These are phyloP conservation scores for Ophiosphaerella herpotricha DNA, from an alignment of 2,329 filamentous ascomycete genomes.

Conservation along the genomic window DNA sequence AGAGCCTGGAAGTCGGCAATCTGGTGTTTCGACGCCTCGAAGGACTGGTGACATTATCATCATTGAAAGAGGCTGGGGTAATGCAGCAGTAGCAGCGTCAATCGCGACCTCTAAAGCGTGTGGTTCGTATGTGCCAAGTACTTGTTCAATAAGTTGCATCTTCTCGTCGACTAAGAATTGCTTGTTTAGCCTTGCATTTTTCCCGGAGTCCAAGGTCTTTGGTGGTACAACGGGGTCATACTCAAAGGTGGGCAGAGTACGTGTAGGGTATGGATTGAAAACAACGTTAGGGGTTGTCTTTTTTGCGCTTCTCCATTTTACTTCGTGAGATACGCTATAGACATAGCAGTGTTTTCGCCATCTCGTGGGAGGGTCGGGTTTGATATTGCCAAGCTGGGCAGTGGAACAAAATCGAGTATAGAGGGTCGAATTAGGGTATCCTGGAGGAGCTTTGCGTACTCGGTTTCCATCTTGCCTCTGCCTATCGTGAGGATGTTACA, in stretches of 20 bases:
- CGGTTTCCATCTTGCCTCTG: conserved; percentile 2
- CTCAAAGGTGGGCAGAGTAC: background rate
- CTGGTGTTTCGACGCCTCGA: no score
- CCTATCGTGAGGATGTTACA: conserved; percentile 10
- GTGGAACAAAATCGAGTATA: background rate
- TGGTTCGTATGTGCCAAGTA: no score
- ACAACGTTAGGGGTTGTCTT: background rate
- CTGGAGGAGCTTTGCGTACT: conserved; percentile 6
- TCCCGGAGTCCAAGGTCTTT: no score
- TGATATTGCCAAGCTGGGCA: background rate
- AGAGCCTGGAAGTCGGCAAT: no score
- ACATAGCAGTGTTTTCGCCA: background rate
- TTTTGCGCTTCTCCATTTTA: background rate
- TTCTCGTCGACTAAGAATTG: background rate
- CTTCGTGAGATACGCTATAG: background rate
- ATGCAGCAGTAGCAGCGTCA: no score
- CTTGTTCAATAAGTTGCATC: no score
- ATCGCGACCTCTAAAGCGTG: no score
- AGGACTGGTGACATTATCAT: no score
- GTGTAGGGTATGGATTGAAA: background rate
- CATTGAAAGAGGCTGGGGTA: no score
- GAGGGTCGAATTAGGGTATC: background rate
- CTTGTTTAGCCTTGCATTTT: background rate
- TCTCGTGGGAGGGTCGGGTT: background rate
- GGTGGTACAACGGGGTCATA: background rate